Conservation (phyloP, 352 stramenopile genomes). For the Phytophthora pisi region DNA sequence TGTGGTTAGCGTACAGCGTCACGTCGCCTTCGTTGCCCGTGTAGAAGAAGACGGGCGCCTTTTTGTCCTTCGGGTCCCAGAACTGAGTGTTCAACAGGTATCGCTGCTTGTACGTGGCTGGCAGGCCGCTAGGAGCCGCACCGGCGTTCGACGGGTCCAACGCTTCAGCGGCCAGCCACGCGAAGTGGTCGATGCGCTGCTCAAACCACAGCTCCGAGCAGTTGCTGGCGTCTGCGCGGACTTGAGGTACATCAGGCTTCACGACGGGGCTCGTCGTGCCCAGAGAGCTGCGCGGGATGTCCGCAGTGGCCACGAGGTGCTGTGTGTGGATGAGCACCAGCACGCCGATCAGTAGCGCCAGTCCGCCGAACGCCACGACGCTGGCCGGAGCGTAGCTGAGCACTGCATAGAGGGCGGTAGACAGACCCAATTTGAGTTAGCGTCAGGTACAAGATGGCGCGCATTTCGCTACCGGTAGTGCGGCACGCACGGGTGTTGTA, state of each 20-base stretch:
- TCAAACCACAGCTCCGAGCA: conserved; percentile 88
- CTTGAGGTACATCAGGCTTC: not conserved
- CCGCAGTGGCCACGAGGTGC: conserved; percentile 51
- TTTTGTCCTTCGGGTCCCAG: conserved; percentile 69
- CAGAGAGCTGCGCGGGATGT: conserved; percentile 49
- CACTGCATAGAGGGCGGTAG: conserved; percentile 17
- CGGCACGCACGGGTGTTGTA: conserved; percentile 36
- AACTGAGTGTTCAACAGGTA: conserved; percentile 91
- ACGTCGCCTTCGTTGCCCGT: conserved; percentile 95
- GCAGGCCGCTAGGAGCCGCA: conserved; percentile 22
- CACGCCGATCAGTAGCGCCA: conserved; percentile 61
- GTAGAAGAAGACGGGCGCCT: conserved; percentile 93
- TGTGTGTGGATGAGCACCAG: conserved; percentile 77
- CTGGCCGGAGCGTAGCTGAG: conserved; percentile 46
- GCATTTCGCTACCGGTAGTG: no score
- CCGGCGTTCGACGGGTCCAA: conserved; percentile 12
- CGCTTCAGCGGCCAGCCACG: conserved; percentile 50
- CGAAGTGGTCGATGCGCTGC: conserved; percentile 92
- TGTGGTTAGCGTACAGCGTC: conserved; percentile 94
- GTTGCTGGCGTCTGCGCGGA: conserved; percentile 64
- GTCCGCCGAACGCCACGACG: conserved; percentile 52
- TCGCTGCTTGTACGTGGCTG: conserved; percentile 83
- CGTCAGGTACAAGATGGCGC: no score
- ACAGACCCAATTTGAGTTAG: no score
- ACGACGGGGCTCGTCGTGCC: conserved; percentile 18